Conservation (phyloP, 345 rosid genomes). For the Populus deltoides region DNA sequence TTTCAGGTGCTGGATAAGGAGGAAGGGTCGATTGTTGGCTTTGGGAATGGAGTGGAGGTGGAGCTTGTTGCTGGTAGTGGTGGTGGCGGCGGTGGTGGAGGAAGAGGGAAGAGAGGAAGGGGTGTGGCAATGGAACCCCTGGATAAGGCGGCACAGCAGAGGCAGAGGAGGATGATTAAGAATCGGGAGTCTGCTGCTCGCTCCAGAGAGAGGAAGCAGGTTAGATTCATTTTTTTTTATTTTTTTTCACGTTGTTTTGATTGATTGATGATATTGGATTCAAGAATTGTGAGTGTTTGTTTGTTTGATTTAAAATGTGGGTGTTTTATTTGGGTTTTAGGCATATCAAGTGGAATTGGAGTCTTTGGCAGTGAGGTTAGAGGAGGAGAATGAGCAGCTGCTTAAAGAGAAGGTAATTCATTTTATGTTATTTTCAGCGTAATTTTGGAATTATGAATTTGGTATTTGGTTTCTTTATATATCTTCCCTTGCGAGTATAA, state of each 20-base stretch:
- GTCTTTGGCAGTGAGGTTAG: conserved; percentile 63
- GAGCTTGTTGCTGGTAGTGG: conserved; percentile 1
- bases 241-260: background rate
- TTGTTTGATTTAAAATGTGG: background rate
- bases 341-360: conserved; percentile 92
- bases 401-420: conserved; percentile 61
- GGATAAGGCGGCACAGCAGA: conserved; percentile 85
- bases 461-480: background rate
- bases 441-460: background rate
- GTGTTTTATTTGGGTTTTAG: conserved; percentile 27
- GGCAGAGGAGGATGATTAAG: conserved; percentile 98
- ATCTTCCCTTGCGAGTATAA: background rate
- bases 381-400: conserved; percentile 73
- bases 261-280: background rate
- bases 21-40: conserved; percentile 53
- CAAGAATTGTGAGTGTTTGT: background rate
- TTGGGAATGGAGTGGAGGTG: conserved; percentile 44
- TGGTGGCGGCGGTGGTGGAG: conserved; percentile 20
- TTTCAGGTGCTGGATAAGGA: conserved; percentile 56
- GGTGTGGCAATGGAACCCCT: conserved; percentile 53
- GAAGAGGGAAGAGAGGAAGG: conserved; percentile 77
- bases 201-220: conserved; percentile 96
- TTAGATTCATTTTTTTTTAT: background rate
- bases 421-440: background rate
- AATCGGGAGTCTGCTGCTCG: conserved; percentile 95